Base-by-base conservation (phyloP, 1,284 basidiomycete species). In the Gomphus sp. region DNA sequence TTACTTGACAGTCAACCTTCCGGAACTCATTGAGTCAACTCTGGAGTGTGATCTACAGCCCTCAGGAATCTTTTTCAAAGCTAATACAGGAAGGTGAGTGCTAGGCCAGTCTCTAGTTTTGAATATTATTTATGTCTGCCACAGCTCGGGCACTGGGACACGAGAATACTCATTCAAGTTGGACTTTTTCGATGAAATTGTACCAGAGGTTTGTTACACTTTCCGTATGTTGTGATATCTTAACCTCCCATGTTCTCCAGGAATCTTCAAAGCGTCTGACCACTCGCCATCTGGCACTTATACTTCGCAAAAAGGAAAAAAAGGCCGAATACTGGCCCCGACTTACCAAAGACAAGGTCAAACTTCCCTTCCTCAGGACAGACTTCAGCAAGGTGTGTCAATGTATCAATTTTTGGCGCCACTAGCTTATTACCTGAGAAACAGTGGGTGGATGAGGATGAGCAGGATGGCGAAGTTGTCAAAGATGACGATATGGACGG, bases 391-490 rank as follows among this genome's bases (percentile, higher is more conserved):
- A 90, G 72, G 74, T 73, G 52, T n/a, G 70, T 62, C 14, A n/a
- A 12, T 55, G n/a, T 16, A 18, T 44, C 39, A n/a, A 50, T 8
- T 18, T 33, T 50, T 16, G 16, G 34, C 16, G 14, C 14, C 34
- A n/a, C 33, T 7, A 34, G 31, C 12, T 50, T 34, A n/a, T 33
- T 16, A 50, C 28, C 31, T 16, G 49, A 2, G 28, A 31, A 50
- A 22, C 62, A 71, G 74, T 97, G 93, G 93, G 88, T 89, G 55
- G 93, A 96, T 69, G 93, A 97, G 76, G 93, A 97, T 69, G 93
- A 97, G 72, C 93, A 97, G 74, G 88, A 91, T 37, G 87, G 77
- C 53, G 77, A 73, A 18, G 64, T 64, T 4, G 67, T 67, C 8
- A 71, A 68, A 47, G 62, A 74, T 0, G 78, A 79, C 9, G 80